These are phyloP conservation scores for Malassezia pachydermatis DNA, from an alignment of 1,284 basidiomycete genomes.

Conservation along the genomic window DNA sequence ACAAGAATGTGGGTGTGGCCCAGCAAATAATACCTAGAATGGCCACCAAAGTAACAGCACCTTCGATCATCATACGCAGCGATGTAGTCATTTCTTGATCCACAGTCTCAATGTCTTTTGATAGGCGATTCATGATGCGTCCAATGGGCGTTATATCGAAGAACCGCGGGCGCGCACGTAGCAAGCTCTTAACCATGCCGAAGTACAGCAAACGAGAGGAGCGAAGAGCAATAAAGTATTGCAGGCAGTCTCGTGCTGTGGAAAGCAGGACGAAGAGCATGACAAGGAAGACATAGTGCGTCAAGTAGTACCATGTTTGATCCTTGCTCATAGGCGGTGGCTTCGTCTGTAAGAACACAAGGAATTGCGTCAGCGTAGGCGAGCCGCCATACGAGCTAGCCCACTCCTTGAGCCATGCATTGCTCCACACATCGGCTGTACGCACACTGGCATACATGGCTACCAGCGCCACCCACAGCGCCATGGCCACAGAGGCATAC, in stretches of 20 bases:
- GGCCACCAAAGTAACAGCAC: constrained; percentile 19
- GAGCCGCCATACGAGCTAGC: constrained; percentile 30
- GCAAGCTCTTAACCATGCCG: constrained; percentile 64
- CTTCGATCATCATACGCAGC: constrained; percentile 19
- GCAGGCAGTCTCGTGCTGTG: constrained; percentile 30
- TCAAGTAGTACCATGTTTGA: constrained; percentile 31
- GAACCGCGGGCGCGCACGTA: constrained; percentile 60
- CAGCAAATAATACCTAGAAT: constrained; percentile 38
- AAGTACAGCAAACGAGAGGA: constrained; percentile 38
- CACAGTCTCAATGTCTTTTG: constrained; percentile 45
- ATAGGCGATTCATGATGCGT: constrained; percentile 47
- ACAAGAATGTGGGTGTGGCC: constrained; percentile 23
- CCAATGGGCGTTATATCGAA: constrained; percentile 45
- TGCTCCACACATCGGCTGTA: constrained; percentile 30
- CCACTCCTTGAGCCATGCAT: constrained; percentile 42
- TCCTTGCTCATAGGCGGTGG: neutral
- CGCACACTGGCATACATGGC: constrained; percentile 31
- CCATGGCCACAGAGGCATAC: neutral
- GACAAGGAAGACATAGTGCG: constrained; percentile 31
- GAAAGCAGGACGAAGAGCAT: constrained; percentile 31
- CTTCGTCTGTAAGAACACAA: neutral
- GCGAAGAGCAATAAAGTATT: constrained; percentile 33
- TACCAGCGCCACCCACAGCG: constrained; percentile 27
- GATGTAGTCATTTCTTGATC: constrained; percentile 41
- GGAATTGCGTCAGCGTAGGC: neutral